Evolutionary conservation across 2,329 filamentous ascomycete species (phyloP).

Genomic region (Fusarium neocosmosporiellum): DNA sequence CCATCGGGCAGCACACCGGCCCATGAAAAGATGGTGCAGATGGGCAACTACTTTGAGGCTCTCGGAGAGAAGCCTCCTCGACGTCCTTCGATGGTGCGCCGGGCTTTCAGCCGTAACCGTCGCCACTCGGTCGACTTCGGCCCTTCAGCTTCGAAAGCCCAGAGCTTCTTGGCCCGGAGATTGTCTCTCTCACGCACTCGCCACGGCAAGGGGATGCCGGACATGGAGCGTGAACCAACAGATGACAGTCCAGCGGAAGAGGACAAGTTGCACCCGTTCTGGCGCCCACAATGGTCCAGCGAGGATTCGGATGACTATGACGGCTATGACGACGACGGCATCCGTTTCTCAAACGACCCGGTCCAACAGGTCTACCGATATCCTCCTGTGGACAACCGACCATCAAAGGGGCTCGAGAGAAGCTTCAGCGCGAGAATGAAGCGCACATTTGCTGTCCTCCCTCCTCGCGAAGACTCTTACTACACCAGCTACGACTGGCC

Average conservation of each 20-base stretch:
- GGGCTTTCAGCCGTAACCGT: conserved; percentile 64
- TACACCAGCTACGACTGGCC: conserved; percentile 47
- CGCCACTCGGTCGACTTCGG: conserved; percentile 57
- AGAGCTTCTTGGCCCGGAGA: conserved; percentile 60
- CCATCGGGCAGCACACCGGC: conserved; percentile 69
- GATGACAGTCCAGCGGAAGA: conserved; percentile 63
- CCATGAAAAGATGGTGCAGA: conserved; percentile 61
- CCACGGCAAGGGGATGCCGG: conserved; percentile 47
- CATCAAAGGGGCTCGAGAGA: conserved; percentile 53
- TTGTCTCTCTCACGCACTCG: conserved; percentile 63
- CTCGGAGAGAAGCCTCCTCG: conserved; percentile 58
- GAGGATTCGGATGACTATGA: conserved; percentile 44
- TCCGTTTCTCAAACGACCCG: conserved; percentile 47
- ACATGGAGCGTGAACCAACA: conserved; percentile 43
- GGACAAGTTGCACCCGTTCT: conserved; percentile 69
- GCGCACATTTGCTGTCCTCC: conserved; percentile 70
- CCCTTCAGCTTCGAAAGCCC: conserved; percentile 52
- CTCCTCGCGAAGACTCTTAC: conserved; percentile 56
- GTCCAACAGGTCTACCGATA: conserved; percentile 58
- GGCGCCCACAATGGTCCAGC: conserved; percentile 65
- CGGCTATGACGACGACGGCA: conserved; percentile 43
- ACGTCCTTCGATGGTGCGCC: conserved; percentile 63
- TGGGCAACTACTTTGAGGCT: conserved; percentile 66
- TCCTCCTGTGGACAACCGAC: conserved; percentile 62
- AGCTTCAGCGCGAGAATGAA: conserved; percentile 66